Base-by-base conservation (phyloP, 148 eudicot species). In the Mesembryanthemum crystallinum region DNA sequence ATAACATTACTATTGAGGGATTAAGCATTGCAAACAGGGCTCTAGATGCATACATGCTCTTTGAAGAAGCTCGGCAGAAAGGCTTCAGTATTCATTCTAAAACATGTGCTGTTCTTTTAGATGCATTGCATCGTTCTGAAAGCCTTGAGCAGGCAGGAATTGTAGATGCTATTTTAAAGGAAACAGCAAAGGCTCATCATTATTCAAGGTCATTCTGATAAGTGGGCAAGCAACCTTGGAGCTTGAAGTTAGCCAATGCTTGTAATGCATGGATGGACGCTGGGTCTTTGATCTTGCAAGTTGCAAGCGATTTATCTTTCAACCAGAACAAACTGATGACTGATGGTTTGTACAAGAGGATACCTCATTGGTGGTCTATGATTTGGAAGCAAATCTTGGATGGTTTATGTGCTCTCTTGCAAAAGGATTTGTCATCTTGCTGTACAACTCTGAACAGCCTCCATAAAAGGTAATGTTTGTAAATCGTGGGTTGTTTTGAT, bases 101-200 rank as follows among this genome's bases (percentile, higher is more conserved):
- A 80, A 92, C 98, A 61, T 94, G 96, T 76, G 88, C 92, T 43
- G 73, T 88, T 73, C 93, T 94, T 67, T 82, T 94, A 83, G 98
- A 94, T 83, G 88, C 98, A 25, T 78, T 94, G 80, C 96, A 92
- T 64, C 90, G 89, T 71, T 93, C 89, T 59, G 98, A 92, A 33
- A 90, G 96, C 79, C 89, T 94, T 75, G 98, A 94, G 85, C 92
- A 92, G 76, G 98, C 97, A 30, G 98, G 90, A 62, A 80, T 90
- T 78, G 98, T 94, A 61, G 97, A 96, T 63, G 95, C 97, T 28
- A 83, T 94, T 59, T 80, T 94, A 71, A 87, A 83, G 83, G 97
- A 92, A 88, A 90, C 89, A n/a, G 97, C 98, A 12, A 90, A 90
- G 83, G 85, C 97, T n/a, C 91, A 92, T 68, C 96, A 90, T 92